Evolutionary conservation across 805 yeast genomes (phyloP).

Genomic region (Trichomonascus vanleenenianus): DNA sequence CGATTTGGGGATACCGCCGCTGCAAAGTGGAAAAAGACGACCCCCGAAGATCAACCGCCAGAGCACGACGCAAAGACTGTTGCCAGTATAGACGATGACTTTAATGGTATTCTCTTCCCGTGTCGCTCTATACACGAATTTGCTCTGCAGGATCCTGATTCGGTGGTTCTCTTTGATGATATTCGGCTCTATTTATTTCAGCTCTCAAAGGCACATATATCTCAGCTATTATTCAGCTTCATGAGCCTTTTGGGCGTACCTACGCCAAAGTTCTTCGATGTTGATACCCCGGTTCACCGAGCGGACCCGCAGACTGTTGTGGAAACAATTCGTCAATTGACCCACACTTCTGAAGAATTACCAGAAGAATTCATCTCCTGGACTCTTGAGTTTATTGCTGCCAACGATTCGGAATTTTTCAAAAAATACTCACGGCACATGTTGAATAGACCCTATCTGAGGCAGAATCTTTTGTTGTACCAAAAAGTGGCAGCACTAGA

Average conservation of each 20-base stretch:
- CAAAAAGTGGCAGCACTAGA: background rate
- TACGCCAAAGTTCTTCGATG: background rate
- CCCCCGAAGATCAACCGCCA: background rate
- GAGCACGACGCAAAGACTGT: background rate
- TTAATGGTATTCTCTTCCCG: background rate
- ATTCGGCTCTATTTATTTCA: conserved; percentile 11
- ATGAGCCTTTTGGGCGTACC: conserved; percentile 13
- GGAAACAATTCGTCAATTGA: background rate
- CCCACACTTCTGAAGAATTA: background rate
- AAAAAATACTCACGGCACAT: background rate
- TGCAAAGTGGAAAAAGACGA: conserved; percentile 9
- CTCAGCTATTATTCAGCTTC: conserved; percentile 11
- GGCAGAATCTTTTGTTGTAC: background rate
- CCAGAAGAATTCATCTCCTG: background rate
- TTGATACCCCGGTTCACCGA: background rate
- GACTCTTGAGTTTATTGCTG: background rate
- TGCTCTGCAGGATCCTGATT: conserved; percentile 12
- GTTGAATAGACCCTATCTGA: background rate
- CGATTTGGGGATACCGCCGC: conserved; percentile 19
- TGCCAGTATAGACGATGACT: background rate
- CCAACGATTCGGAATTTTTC: background rate
- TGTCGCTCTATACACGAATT: background rate
- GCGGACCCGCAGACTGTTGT: background rate
- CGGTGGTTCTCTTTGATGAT: conserved; percentile 17
- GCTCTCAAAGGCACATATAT: conserved; percentile 1